Evolutionary conservation across 345 rosid species (phyloP), one percentile per base, ranked within the genome.

Genomic region (Brassica rapa): DNA sequence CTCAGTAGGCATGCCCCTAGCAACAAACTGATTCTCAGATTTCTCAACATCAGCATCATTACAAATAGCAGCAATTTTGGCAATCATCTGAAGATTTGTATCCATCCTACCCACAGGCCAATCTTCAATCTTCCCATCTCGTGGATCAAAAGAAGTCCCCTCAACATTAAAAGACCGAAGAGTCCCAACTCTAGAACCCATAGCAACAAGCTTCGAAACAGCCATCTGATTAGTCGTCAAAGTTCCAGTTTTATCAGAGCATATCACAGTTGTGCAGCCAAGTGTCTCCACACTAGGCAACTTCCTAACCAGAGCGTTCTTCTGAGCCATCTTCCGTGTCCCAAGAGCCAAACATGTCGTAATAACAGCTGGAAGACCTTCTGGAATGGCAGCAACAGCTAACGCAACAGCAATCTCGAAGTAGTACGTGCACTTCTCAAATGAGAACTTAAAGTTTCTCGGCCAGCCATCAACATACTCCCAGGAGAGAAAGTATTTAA

Each of bases 381-480:
- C 98, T 8, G 98, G 98, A 76, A 94, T 94, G 2, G 98, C 98
- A 74, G 98, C 98, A 60, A 94, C 98, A 0, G 97, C 97, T 80
- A 92, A 81, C 19, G 99, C 98, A 16, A 94, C 98, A 39, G 99
- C 99, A 74, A 94, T 94, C 84, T 94, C 97, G 75, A 94, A 94
- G 87, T 94, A 94, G 56, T 94, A 94, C 2, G 99, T 94, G 87
- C 98, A 94, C 83, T 93, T 94, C 87, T 94, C 99, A 21, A 94
- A 90, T 8, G 98, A 94, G 79, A 94, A 94, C 71, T 89, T 91
- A 33, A 94, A 91, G 83, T 92, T 94, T 72, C 73, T 84, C 0
- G 98, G 98, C 97, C 94, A 87, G 21, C 98, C 98, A 76, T 94
- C 90, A 69, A 91, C 94, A 72, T 86, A 88, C 70, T 92, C 98